These are phyloP conservation scores for Umbelopsis isabellina DNA, from an alignment of 192 early-diverging fungal species.

Conservation along the genomic window DNA sequence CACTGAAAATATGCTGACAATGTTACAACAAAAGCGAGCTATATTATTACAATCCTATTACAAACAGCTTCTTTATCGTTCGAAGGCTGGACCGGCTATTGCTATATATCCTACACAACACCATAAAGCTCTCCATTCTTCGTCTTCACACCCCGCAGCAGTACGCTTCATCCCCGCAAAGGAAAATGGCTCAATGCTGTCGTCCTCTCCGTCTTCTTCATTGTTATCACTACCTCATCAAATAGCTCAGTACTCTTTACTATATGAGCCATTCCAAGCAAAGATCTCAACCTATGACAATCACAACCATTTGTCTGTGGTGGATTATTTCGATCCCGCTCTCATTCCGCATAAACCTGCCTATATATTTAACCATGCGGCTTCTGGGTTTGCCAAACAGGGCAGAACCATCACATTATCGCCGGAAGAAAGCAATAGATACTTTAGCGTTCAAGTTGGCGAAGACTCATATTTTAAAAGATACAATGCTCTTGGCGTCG, in stretches of 20 bases:
- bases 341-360: conserved; percentile 14
- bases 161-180: conserved; percentile 18
- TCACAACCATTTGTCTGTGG: conserved; percentile 20
- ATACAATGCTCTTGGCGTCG: conserved; percentile 87
- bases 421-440: conserved; percentile 47
- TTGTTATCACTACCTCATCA: conserved; percentile 19
- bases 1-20: not conserved
- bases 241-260: conserved; percentile 11
- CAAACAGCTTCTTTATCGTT: conserved; percentile 14
- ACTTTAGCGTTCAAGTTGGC: conserved; percentile 74
- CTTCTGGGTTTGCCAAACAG: conserved; percentile 36
- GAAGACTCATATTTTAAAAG: conserved; percentile 95
- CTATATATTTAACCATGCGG: conserved; percentile 31
- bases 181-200: conserved; percentile 8
- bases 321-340: conserved; percentile 42
- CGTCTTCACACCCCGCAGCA: conserved; percentile 21
- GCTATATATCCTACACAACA: conserved; percentile 15
- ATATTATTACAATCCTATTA: conserved; percentile 14
- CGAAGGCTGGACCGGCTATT: conserved; percentile 12
- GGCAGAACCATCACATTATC: conserved; percentile 26
- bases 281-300: conserved; percentile 12
- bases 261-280: conserved; percentile 3
- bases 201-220: not conserved
- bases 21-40: conserved; percentile 18
- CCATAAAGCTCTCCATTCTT: conserved; percentile 7